Evolutionary conservation across 768 basidiomycete genomes (phyloP), one percentile per base, ranked within the genome.

Genomic region (Rhodotorula taiwanensis): DNA sequence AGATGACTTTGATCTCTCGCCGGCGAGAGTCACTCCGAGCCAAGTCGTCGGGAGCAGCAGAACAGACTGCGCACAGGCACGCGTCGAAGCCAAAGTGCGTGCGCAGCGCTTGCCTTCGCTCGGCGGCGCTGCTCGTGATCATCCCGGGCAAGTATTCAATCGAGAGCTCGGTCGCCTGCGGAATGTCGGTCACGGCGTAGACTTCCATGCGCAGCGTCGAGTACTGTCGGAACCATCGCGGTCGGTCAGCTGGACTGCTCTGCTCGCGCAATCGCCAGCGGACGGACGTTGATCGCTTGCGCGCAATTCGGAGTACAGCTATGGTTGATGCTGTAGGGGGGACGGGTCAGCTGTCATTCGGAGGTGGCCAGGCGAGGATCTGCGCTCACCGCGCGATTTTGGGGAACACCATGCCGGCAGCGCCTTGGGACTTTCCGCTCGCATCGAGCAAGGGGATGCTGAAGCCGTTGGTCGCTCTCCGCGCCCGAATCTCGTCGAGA

Each of bases 71-170:
- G 36, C 67, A 69, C 21, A 64, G 55, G 47, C 67, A 69, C 3
- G 30, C 5, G 3, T 47, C 28, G 63, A 69, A 64, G 15, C 60
- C 60, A 28, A 69, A 69, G 49, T 50, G 49, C 10, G 55, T 41
- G 28, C 55, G 50, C 15, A 42, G 48, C 1, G 55, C 52, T 10
- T 33, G 36, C 25, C 57, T 42, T 1, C 67, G 67, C 43, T 64
- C 62, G 20, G 42, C 30, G 25, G 36, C 28, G n/a, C 55, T 55
- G n/a, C 8, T 21, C 8, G 60, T 51, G 39, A 69, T 54, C 21
- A 64, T 31, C 10, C 28, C 30, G 20, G 67, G 67, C 23, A 58
- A 23, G 63, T 71, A 71, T 21, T 62, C 63, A 62, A 71, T 71
- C 18, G 60, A 57, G 57, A 71, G n/a, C 36, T 71, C 70, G 2